Evolutionary conservation across 1,284 basidiomycete genomes (phyloP).

Genomic region (Naganishia sp.): DNA sequence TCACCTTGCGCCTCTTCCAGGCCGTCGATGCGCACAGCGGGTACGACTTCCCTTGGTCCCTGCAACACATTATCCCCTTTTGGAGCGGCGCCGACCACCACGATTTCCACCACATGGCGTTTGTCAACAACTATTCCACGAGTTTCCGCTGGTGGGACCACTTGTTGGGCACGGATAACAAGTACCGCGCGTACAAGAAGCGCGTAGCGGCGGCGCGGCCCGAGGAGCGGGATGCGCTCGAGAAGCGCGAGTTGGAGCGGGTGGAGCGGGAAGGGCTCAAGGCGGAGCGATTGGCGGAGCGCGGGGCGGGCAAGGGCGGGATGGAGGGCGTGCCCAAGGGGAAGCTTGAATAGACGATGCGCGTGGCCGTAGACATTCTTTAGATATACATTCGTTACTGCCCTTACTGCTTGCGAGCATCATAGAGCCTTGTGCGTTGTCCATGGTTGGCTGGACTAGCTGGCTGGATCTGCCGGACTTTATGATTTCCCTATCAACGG

Average conservation of each 20-base stretch:
- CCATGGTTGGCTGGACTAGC: too few relatives aligned
- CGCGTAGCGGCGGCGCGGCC: slow-evolving; percentile 62
- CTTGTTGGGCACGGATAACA: slow-evolving; percentile 76
- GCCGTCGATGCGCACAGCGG: slow-evolving; percentile 97
- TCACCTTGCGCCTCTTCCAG: slow-evolving; percentile 91
- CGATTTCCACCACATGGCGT: slow-evolving; percentile 87
- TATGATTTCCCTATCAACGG: too few relatives aligned
- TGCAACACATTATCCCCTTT: slow-evolving; percentile 91
- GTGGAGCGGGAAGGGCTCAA: slow-evolving; percentile 69
- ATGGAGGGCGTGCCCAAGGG: slow-evolving; percentile 38
- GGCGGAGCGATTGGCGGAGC: slow-evolving; percentile 67
- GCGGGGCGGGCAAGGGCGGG: slow-evolving; percentile 33
- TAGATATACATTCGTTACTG: not conserved
- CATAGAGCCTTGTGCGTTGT: not conserved
- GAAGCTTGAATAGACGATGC: slow-evolving; percentile 32
- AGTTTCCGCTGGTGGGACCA: slow-evolving; percentile 91
- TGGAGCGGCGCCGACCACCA: slow-evolving; percentile 99
- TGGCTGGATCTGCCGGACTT: too few relatives aligned
- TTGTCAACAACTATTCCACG: slow-evolving; percentile 72
- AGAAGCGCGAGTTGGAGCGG: slow-evolving; percentile 58
- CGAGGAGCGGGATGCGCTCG: slow-evolving; percentile 50
- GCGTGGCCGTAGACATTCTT: slow-evolving; percentile 1
- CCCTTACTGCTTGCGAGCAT: too few relatives aligned
- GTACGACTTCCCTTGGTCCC: slow-evolving; percentile 97
- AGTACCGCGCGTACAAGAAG: slow-evolving; percentile 71